A percentile compares a stretch with the other conserved stretches of the same genome.
Evolutionary conservation across 208 protist species (phyloP).

Genomic region (Acanthamoeba healyi): DNA sequence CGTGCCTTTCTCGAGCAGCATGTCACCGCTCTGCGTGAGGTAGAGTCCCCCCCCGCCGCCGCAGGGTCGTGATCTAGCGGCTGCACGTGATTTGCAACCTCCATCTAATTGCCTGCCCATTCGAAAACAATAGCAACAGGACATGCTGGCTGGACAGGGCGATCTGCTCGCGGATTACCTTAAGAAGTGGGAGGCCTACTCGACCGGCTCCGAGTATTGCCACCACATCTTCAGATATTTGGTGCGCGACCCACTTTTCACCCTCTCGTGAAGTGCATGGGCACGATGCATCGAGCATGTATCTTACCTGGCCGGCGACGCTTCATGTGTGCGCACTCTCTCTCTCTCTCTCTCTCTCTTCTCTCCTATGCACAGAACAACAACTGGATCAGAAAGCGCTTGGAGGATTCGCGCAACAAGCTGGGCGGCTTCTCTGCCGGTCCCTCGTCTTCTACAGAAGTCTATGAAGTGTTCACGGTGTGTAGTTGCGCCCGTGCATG

Average conservation of each 20-base stretch:
- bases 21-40: conserved; percentile 78
- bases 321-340: too few species aligned
- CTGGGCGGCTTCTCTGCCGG: conserved; percentile 41
- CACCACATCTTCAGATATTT: conserved; percentile 86
- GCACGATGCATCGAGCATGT: too few species aligned
- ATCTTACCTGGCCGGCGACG: too few species aligned
- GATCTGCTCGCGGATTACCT: conserved; percentile 80
- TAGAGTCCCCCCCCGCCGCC: not conserved
- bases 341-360: not conserved
- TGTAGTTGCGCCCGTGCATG: not conserved
- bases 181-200: conserved; percentile 84
- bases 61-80: too few species aligned
- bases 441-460: conserved; percentile 74
- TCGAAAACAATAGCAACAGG: not conserved
- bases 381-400: conserved; percentile 85
- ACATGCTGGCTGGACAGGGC: conserved; percentile 15
- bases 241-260: not conserved
- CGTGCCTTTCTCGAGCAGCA: conserved; percentile 79
- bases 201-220: conserved; percentile 79
- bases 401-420: conserved; percentile 78
- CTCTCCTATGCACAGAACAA: conserved; percentile 71
- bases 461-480: conserved; percentile 83
- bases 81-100: too few species aligned
- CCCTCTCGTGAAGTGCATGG: not conserved
- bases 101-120: too few species aligned